Base-by-base conservation (phyloP, 176 grass and related monocot species). In the Rhynchospora tenuis region DNA sequence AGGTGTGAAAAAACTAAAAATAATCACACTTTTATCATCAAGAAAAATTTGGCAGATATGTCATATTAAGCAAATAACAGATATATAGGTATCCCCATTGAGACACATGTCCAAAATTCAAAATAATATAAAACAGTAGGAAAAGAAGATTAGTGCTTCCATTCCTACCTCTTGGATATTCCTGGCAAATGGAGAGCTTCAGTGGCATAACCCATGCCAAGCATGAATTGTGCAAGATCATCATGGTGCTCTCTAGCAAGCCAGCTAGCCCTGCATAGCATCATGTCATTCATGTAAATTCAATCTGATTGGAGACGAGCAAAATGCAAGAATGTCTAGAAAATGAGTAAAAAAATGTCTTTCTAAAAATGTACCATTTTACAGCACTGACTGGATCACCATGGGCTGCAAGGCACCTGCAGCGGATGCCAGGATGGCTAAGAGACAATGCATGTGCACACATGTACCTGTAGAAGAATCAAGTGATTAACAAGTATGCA, bases 181-280 rank as follows among this genome's bases (percentile, higher is more conserved):
- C 96, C 96, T 70, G 91, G 96, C 81, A 99, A 91, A 99, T 99
- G 96, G 79, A 95, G 96, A 89, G 96, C 96, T 93, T 99, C 96
- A 73, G 96, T 95, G 70, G 96, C 96, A 90, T 99, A 99, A 64
- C 96, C 96, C 96, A 99, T 99, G 75, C 96, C 96, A 85, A 99
- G 89, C 96, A 99, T 93, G 89, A 99, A 99, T 64, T 99, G 91
- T 81, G 96, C 96, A 42, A 99, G 92, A 87, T 99, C 96, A 89
- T 99, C 96, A 86, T 95, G 96, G 68, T 99, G 96, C 65, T 99
- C 96, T 59, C 96, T 85, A 52, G 90, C 93, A 84, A 99, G 93
- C 86, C 93, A 89, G 85, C 91, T 95, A 61, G 96, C 96, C 96
- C 96, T 99, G 93, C 45, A 83, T 46, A 82, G 78, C 81, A 85